Evolutionary conservation across 1,284 basidiomycete genomes (phyloP).

Genomic region (Cystobasidium slooffiae): DNA sequence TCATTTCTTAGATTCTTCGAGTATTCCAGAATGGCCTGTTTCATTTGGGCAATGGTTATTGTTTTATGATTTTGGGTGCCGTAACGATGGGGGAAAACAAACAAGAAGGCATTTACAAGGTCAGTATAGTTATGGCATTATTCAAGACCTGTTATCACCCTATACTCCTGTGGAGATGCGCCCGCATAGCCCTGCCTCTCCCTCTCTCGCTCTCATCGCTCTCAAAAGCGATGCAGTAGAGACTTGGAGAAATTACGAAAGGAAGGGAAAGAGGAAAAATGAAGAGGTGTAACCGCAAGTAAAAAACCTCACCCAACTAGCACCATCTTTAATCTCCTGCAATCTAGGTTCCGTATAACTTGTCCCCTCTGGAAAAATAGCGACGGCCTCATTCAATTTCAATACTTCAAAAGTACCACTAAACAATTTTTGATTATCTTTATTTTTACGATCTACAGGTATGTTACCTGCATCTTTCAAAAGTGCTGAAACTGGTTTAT

Average conservation of each 20-base stretch:
- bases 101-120: too few species aligned
- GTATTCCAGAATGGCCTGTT: constrained; percentile 89
- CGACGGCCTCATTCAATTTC: constrained; percentile 75
- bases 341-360: constrained; percentile 79
- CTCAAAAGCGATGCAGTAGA: too few species aligned
- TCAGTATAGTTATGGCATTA: too few species aligned
- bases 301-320: constrained; percentile 68
- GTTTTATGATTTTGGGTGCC: too few species aligned
- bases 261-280: background rate
- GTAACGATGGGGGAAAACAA: too few species aligned
- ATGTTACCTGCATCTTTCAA: constrained; percentile 91
- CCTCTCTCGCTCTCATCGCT: too few species aligned
- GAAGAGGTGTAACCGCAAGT: background rate
- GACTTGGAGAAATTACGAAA: too few species aligned
- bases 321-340: constrained; percentile 92
- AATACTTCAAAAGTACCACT: constrained; percentile 86
- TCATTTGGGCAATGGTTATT: too few species aligned
- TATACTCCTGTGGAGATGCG: too few species aligned
- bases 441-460: constrained; percentile 89
- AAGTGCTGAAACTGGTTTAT: constrained; percentile 73
- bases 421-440: constrained; percentile 87
- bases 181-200: too few species aligned
- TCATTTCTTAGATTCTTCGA: constrained; percentile 68
- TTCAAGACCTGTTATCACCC: too few species aligned
- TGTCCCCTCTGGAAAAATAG: constrained; percentile 83